phyloP scores from a whole-genome alignment of 306 rosid species.

The Vigna radiata region DNA sequence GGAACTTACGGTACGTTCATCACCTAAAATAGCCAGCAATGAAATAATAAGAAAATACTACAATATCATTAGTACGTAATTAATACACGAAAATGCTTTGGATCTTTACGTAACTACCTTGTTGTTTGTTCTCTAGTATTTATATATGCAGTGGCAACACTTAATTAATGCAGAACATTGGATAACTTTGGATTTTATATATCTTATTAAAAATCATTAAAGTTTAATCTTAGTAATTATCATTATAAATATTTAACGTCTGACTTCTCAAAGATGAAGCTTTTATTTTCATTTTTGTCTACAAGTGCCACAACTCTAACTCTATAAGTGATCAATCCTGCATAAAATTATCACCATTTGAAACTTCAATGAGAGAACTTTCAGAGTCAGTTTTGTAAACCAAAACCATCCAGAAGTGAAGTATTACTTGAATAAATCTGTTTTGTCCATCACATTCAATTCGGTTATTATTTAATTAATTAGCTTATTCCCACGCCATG shows the following conservation, averaged over 20 bases:
- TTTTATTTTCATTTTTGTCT: neutral
- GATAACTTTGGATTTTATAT: too few relatives aligned
- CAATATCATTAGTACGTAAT: neutral
- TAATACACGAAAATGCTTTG: neutral
- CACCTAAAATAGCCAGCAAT: neutral
- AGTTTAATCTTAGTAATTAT: neutral
- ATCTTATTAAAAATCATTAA: neutral
- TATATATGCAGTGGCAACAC: neutral
- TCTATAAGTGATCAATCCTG: neutral
- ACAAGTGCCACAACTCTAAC: too few relatives aligned
- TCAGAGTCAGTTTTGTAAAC: neutral
- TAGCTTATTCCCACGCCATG: neutral
- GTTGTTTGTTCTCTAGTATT: neutral
- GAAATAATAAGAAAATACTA: neutral
- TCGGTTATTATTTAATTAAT: neutral
- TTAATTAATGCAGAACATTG: neutral
- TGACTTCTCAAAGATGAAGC: neutral
- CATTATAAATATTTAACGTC: neutral
- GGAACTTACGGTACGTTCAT: constrained; percentile 14
- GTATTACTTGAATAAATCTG: neutral
- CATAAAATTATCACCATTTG: neutral
- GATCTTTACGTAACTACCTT: neutral
- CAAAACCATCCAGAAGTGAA: neutral
- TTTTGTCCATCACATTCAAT: neutral
- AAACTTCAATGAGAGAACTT: neutral